Conservation (phyloP, 495 filamentous ascomycete species). For the Penicillium simplicissimum region DNA sequence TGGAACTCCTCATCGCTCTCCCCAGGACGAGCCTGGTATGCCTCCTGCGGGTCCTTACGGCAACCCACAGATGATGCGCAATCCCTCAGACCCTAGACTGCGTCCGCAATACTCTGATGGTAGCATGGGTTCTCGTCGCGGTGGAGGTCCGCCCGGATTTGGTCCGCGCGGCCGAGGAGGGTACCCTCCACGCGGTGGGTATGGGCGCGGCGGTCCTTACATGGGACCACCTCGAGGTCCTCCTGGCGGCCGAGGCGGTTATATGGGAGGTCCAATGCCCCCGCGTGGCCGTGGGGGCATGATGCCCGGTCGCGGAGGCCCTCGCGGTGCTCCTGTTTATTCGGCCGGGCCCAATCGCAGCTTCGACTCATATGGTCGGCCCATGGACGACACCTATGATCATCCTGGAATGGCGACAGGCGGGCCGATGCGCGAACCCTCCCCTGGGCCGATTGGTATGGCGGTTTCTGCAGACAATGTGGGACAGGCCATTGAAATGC, state of each 20-base stretch:
- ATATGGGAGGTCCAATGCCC: conserved; percentile 36
- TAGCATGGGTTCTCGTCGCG: conserved; percentile 56
- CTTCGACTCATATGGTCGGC: conserved; percentile 28
- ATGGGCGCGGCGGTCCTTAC: conserved; percentile 56
- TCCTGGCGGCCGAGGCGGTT: conserved; percentile 33
- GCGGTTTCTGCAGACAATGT: conserved; percentile 53
- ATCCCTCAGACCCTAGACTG: conserved; percentile 51
- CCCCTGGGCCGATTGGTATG: conserved; percentile 61
- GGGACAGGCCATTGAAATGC: conserved; percentile 86
- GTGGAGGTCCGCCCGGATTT: conserved; percentile 50
- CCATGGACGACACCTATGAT: conserved; percentile 33
- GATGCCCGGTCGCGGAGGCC: conserved; percentile 52
- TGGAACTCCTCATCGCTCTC: conserved; percentile 38
- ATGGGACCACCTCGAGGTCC: conserved; percentile 42
- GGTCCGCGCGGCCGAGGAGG: conserved; percentile 9
- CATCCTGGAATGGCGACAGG: conserved; percentile 34
- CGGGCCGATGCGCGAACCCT: conserved; percentile 36
- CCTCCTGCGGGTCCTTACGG: conserved; percentile 44
- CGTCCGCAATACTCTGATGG: conserved; percentile 62
- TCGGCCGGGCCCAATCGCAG: conserved; percentile 30
- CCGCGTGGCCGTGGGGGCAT: conserved; percentile 32
- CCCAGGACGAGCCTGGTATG: conserved; percentile 69
- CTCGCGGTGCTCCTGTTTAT: conserved; percentile 52
- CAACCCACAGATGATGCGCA: conserved; percentile 40
- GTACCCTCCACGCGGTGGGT: conserved; percentile 58